Base-by-base conservation (phyloP, 306 rosid genomes). In the Gastrolobium bilobum region DNA sequence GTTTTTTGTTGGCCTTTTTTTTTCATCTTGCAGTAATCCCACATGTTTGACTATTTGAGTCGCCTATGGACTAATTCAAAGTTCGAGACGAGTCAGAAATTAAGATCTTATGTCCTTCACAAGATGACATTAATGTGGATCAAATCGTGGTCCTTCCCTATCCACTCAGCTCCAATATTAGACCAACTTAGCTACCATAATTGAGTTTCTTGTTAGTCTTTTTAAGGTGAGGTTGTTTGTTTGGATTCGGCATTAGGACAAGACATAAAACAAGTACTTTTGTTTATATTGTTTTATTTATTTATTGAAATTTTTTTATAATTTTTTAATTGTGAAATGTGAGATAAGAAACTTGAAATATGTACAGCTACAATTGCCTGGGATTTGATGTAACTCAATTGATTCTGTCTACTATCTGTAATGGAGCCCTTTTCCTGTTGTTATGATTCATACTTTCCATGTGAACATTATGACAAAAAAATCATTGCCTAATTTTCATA, bases 401-500 rank as follows among this genome's bases (percentile, higher is more conserved):
- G 60, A 57, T 51, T 20, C 10, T 53, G 29, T 58, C 71, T 20
- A 20, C 26, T 20, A 20, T 20, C 26, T 20, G 26, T 14, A 26
- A 13, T 74, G 52, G n/a, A 33, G 3, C 75, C 2, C 67, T 42
- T 69, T 57, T 82, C 47, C 33, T 10, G 44, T 60, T 73, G 51
- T 26, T 73, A 50, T 78, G 53, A 73, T 53, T 78, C 53, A 15
- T 33, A 7, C 15, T 78, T 63, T 78, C 4, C 80, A 47, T 79
- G 53, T 65, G 54, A 48, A 9, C 59, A 71, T 72, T 48, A 57
- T 79, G 78, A 38, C 85, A 42, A 64, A 0, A 70, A 75, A 65
- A 75, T 79, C 58, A 57, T 68, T 79, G 74, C 83, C 82, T 75
- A 71, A 14, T 59, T 72, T 75, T 79, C 86, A 79, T 60, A 13